Conservation (phyloP, 176 grass and related monocot species). For the Lolium rigidum region DNA sequence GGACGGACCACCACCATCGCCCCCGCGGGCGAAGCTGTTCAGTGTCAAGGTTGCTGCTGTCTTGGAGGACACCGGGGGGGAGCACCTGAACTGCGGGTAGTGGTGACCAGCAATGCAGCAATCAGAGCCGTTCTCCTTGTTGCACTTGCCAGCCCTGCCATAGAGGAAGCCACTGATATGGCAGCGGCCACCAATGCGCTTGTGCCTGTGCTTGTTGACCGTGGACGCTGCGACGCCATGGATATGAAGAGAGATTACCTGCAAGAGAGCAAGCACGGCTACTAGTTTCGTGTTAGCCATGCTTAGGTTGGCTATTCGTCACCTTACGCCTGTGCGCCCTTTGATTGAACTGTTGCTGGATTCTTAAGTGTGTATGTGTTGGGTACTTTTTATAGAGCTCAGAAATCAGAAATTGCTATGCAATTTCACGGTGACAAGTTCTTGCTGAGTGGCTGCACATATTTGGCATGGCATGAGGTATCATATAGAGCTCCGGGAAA, state of each 20-base stretch:
- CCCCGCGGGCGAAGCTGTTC: slow-evolving; percentile 24
- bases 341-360: background rate
- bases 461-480: background rate
- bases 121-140: slow-evolving; percentile 11
- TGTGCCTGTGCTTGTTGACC: background rate
- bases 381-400: slow-evolving; percentile 31
- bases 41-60: slow-evolving; percentile 44
- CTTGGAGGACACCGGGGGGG: slow-evolving; percentile 47
- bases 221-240: background rate
- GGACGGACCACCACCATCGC: background rate
- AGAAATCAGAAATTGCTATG: background rate
- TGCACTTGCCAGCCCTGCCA: slow-evolving; percentile 29
- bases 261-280: slow-evolving; percentile 36
- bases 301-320: background rate
- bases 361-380: background rate
- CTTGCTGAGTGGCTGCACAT: slow-evolving; percentile 18
- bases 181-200: background rate
- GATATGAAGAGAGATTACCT: slow-evolving; percentile 47
- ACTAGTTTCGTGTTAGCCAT: slow-evolving; percentile 40
- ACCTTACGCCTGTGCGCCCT: background rate
- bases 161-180: slow-evolving; percentile 32
- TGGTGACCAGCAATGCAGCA: background rate
- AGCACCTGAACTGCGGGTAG: slow-evolving; percentile 46
- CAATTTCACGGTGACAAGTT: slow-evolving; percentile 3
- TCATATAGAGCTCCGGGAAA: background rate